Base-by-base conservation (phyloP, 345 rosid genomes). In the Laguncularia racemosa region DNA sequence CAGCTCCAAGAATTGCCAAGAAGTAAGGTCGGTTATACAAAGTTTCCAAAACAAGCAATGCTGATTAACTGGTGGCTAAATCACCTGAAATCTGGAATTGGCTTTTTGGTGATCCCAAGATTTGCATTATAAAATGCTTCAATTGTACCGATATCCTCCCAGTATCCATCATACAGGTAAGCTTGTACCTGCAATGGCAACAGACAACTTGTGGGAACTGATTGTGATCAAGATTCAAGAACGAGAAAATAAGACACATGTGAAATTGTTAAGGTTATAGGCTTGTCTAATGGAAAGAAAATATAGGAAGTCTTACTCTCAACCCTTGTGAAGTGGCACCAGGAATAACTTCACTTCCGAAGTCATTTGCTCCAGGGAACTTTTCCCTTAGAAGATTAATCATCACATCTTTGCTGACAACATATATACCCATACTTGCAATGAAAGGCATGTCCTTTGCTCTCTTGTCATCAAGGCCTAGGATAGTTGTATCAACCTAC, bases 381-480 rank as follows among this genome's bases (percentile, higher is more conserved):
- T 68, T 84, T 13, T 92, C 93, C 23, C 86, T 67, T 20, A 92
- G 91, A 57, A 92, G 87, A 66, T 88, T 77, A 48, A 92, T 57
- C 98, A 92, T 92, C 50, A 81, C 98, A 71, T 86, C 66, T 73
- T 92, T 92, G 70, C 96, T 88, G 52, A 88, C 85, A 40, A 92
- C 96, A 71, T 92, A 92, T 58, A 92, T 92, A 14, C 98, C 98
- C 98, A 92, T 92, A 57, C 98, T 92, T 66, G 98, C 98, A 79
- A 92, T 88, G 66, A 46, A 92, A 66, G 98, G 98, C 95, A 92
- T 70, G 69, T 83, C 91, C 73, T 86, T 86, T 2, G 98, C 98
- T 69, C 96, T 77, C 60, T 80, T 81, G 21, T 92, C 93, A 55
- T 88, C 95, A 63, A 92, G 95, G 55, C 98, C 98, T 58, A 88